These are phyloP conservation scores for Dactylellina sp. DNA, from an alignment of 2,329 filamentous ascomycete species.

Conservation along the genomic window DNA sequence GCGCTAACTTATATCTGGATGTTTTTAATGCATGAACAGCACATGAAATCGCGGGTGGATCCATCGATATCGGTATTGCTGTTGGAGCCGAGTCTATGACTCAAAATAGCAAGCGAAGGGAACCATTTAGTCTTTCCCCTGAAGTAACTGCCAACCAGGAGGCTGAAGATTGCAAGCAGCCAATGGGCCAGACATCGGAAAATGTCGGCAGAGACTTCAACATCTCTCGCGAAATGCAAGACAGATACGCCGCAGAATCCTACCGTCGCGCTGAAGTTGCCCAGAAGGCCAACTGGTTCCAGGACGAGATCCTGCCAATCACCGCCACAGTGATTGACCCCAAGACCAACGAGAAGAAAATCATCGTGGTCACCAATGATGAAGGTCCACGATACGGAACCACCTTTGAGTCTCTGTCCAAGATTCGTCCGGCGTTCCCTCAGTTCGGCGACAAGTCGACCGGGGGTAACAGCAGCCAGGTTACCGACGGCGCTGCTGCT, in stretches of 20 bases:
- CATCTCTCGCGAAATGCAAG: conserved; percentile 82
- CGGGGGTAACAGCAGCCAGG: conserved; percentile 92
- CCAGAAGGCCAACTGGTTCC: conserved; percentile 90
- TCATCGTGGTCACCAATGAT: conserved; percentile 83
- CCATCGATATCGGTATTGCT: conserved; percentile 88
- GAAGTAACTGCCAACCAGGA: conserved; percentile 79
- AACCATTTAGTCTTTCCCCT: conserved; percentile 77
- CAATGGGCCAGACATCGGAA: conserved; percentile 98
- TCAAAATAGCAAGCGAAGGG: conserved; percentile 75
- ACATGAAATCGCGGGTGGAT: conserved; percentile 81
- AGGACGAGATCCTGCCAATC: conserved; percentile 94
- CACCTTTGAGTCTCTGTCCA: conserved; percentile 81
- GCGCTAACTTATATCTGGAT: not conserved
- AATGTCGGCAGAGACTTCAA: conserved; percentile 93
- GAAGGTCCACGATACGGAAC: conserved; percentile 93
- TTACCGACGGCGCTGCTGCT: conserved; percentile 92
- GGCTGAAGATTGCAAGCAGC: conserved; percentile 85
- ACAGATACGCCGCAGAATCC: conserved; percentile 85
- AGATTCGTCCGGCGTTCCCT: conserved; percentile 90
- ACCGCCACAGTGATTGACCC: conserved; percentile 83
- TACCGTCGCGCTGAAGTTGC: conserved; percentile 88
- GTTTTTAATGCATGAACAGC: conserved; percentile 62
- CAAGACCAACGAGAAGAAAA: conserved; percentile 80
- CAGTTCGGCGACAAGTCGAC: conserved; percentile 88
- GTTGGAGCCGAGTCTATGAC: conserved; percentile 92